phyloP scores from a whole-genome alignment of 106 monocot genomes.

The Allium cepa region DNA sequence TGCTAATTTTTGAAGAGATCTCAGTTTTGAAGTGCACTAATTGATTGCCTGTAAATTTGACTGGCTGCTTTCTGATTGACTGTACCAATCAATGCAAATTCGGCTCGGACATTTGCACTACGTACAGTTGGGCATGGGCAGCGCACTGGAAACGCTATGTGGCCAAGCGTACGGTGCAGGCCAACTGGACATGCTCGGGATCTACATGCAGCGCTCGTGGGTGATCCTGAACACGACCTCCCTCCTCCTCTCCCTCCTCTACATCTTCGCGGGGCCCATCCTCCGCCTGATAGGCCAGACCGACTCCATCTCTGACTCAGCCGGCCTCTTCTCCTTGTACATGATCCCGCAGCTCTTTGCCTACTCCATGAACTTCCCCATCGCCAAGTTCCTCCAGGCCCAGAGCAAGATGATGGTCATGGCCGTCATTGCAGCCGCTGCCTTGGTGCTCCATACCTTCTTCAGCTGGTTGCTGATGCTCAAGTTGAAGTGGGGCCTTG shows the following conservation, averaged over 20 bases:
- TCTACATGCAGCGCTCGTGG: constrained; percentile 45
- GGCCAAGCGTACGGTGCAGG: constrained; percentile 42
- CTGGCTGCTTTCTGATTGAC: too few species aligned
- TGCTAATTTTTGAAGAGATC: too few species aligned
- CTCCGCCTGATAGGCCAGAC: constrained; percentile 24
- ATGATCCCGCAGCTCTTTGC: constrained; percentile 26
- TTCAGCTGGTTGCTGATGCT: constrained; percentile 21
- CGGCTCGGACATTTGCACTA: background rate
- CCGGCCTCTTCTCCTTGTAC: constrained; percentile 17
- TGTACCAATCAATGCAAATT: too few species aligned
- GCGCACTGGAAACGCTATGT: constrained; percentile 41
- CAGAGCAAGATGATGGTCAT: constrained; percentile 26
- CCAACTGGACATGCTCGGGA: constrained; percentile 27
- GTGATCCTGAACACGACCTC: constrained; percentile 10
- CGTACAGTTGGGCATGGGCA: constrained; percentile 49
- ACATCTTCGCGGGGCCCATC: constrained; percentile 13
- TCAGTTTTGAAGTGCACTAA: too few species aligned
- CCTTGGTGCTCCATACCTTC: constrained; percentile 9
- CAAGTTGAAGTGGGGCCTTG: constrained; percentile 16
- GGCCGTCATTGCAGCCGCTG: constrained; percentile 1
- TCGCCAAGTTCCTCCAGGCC: constrained; percentile 22
- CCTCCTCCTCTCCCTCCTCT: constrained; percentile 20
- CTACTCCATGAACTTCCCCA: constrained; percentile 20
- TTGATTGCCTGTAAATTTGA: too few species aligned
- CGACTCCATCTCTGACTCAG: constrained; percentile 15